Percentiles rank a stretch among this genome's conserved stretches.
Conservation (phyloP, 2,329 filamentous ascomycete genomes). For the Aspergillus sp. region DNA sequence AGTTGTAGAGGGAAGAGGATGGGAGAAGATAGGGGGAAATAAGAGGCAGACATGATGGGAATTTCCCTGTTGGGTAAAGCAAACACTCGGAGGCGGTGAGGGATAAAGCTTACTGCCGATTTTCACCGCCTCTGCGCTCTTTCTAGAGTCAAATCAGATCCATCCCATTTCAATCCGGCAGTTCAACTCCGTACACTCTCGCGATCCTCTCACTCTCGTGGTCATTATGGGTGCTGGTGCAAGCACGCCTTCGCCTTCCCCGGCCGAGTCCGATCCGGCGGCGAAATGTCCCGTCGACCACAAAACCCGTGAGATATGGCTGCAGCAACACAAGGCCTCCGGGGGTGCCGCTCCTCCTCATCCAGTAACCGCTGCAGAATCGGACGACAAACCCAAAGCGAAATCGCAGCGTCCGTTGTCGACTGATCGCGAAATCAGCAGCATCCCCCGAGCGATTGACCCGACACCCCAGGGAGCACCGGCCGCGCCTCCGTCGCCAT, state of each 20-base stretch:
- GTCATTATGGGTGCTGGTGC: conserved; percentile 37
- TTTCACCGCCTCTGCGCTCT: not conserved
- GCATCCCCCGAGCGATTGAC: conserved; percentile 66
- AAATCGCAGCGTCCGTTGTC: conserved; percentile 53
- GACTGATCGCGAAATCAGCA: conserved; percentile 71
- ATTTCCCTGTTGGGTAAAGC: conserved; percentile 17
- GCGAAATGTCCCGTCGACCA: conserved; percentile 82
- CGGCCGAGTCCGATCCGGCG: conserved; percentile 25
- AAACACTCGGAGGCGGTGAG: conserved; percentile 5
- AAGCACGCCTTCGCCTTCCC: conserved; percentile 31
- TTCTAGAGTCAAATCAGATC: not conserved
- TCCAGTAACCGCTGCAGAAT: conserved; percentile 23
- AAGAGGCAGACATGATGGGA: not conserved
- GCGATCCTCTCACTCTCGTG: not conserved
- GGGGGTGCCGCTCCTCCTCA: conserved; percentile 32
- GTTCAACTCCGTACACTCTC: not conserved
- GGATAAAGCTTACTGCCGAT: not conserved
- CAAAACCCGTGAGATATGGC: conserved; percentile 83
- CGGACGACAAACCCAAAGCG: conserved; percentile 22
- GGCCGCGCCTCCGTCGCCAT: conserved; percentile 29
- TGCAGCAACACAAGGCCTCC: conserved; percentile 52
- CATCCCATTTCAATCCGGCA: not conserved
- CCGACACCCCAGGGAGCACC: conserved; percentile 20
- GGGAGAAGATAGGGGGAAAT: conserved; percentile 3
- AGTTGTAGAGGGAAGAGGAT: not conserved